Evolutionary conservation across 306 rosid genomes (phyloP).

Genomic region (Luffa acutangula): DNA sequence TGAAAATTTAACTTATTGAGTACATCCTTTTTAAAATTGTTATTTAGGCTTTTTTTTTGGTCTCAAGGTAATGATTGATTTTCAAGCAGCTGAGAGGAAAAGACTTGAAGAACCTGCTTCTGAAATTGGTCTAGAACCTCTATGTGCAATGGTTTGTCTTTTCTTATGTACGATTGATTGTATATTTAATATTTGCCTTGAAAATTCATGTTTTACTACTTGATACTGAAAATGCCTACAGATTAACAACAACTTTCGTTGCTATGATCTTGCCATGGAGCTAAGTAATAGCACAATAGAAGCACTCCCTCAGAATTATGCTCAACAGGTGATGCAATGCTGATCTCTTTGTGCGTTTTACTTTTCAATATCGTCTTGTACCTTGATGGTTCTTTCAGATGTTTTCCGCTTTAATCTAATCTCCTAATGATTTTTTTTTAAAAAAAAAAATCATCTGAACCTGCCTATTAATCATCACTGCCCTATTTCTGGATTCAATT

Average conservation of each 20-base stretch:
- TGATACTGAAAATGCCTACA: constrained; percentile 20
- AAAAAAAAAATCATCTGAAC: neutral
- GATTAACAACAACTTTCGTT: constrained; percentile 94
- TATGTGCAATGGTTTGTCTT: constrained; percentile 84
- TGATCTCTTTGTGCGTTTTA: constrained; percentile 11
- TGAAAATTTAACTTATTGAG: neutral
- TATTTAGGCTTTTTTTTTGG: constrained; percentile 12
- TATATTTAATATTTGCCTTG: constrained; percentile 8
- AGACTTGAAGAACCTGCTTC: constrained; percentile 91
- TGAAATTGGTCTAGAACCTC: constrained; percentile 87
- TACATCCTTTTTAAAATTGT: neutral
- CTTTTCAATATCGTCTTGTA: neutral
- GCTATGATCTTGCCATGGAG: constrained; percentile 98
- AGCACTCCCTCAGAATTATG: constrained; percentile 88
- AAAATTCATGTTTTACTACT: constrained; percentile 10
- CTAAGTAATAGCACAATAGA: constrained; percentile 77
- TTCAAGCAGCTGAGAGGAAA: constrained; percentile 90
- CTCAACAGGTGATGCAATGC: constrained; percentile 65
- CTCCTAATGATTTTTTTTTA: neutral
- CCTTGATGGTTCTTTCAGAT: neutral
- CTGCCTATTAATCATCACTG: neutral
- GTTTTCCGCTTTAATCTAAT: neutral
- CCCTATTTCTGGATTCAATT: neutral
- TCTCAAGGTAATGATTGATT: constrained; percentile 86
- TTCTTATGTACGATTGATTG: constrained; percentile 6